These are phyloP conservation scores for Pestalotiopsis sp. DNA, from an alignment of 2,329 filamentous ascomycete genomes.

Conservation along the genomic window DNA sequence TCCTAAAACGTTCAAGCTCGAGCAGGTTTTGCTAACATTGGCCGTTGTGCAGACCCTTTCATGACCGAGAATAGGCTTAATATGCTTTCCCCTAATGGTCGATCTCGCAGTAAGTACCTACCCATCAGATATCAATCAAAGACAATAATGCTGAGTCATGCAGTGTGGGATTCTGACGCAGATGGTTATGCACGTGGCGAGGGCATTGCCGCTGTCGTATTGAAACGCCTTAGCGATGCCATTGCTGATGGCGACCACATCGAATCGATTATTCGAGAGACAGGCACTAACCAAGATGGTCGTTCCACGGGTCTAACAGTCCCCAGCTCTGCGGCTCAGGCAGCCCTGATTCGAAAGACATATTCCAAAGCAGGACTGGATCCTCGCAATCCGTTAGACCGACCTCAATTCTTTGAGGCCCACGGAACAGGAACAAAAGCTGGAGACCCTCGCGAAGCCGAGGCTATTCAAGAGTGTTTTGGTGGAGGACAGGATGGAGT, in stretches of 20 bases:
- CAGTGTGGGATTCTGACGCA: conserved; percentile 38
- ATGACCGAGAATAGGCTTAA: neutral
- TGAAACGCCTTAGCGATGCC: conserved; percentile 50
- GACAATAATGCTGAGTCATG: too few species aligned
- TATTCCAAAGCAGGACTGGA: conserved; percentile 25
- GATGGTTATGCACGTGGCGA: conserved; percentile 57
- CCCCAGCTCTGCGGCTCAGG: conserved; percentile 36
- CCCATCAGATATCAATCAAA: too few species aligned
- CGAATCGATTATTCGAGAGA: conserved; percentile 37
- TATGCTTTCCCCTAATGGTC: neutral
- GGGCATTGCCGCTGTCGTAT: conserved; percentile 42
- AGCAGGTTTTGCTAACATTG: too few species aligned
- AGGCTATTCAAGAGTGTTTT: neutral
- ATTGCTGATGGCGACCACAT: conserved; percentile 47
- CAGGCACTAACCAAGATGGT: conserved; percentile 42
- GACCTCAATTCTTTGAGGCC: conserved; percentile 29
- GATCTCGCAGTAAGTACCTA: conserved; percentile 1
- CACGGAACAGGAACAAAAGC: conserved; percentile 36
- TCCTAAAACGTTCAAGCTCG: neutral
- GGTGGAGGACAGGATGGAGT: neutral
- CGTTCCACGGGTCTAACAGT: conserved; percentile 23
- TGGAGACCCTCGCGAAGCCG: conserved; percentile 42
- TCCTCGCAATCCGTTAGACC: conserved; percentile 6
- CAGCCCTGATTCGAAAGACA: conserved; percentile 33
- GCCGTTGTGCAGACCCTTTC: neutral